Base-by-base conservation (phyloP, 140 eudicot genomes). In the Bidens hawaiensis region DNA sequence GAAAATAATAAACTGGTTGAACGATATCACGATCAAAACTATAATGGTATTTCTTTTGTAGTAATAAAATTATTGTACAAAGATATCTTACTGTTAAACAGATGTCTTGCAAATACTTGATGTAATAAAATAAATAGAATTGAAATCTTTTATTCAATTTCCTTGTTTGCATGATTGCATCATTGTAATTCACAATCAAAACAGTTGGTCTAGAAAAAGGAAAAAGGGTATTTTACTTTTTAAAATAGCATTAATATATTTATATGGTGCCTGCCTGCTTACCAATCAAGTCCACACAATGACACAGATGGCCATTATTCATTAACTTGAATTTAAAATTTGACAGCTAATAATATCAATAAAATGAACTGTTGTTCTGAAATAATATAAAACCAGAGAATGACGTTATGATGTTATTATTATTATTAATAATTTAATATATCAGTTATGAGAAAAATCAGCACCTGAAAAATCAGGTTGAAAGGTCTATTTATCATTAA, bases 301-400 rank as follows among this genome's bases (percentile, higher is more conserved):
- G 65, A 72, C 60, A 68, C 42, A 53, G 54, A 45, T 54, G 40
- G 17, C 65, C 65, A 10, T 52, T 60, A 24, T 54, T n/a, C n/a
- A n/a, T n/a, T n/a, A n/a, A n/a, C n/a, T 13, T 43, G 40, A 73
- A 56, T 46, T 57, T 57, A 47, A 13, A 47, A 65, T 45, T 4
- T 54, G 78, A 73, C 78, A 73, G 78, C 78, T 73, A 73, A 73
- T 47, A 64, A 31, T 46, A 41, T 45, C 38, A 65, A 73, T 24
- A 56, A 7, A 3, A 73, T 65, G 67, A 72, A 54, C 48, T 62
- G 64, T 62, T 71, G 6, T 5, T 47, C 38, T 6, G 1, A 31
- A 25, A 41, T 11, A 15, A 15, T 31, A 47, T 33, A 21, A 57
- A 28, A 12, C 5, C 59, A 47, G 12, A 48, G 8, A 23, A 52